phyloP scores from a whole-genome alignment of 257 asterid genomes.

The Anisodus acutangulus region DNA sequence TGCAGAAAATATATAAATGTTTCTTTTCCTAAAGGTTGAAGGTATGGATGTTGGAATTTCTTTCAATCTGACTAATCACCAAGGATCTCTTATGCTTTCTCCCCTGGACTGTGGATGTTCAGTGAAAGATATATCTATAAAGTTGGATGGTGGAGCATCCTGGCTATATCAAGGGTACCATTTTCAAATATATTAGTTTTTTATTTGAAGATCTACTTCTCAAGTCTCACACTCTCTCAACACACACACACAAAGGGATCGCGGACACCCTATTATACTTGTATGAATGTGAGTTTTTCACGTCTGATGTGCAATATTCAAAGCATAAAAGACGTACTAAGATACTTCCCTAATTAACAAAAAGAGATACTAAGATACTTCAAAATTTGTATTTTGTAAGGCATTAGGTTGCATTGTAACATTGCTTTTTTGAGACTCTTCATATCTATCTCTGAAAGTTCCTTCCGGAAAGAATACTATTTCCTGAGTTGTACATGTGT shows the following conservation, averaged over 20 bases:
- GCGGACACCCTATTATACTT: neutral
- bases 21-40: constrained; percentile 63
- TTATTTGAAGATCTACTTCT: constrained; percentile 26
- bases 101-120: constrained; percentile 82
- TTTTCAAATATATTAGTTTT: constrained; percentile 16
- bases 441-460: neutral
- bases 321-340: neutral
- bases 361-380: neutral
- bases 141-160: constrained; percentile 93
- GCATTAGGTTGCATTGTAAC: neutral
- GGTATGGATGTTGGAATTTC: constrained; percentile 82
- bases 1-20: constrained; percentile 31
- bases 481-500: neutral
- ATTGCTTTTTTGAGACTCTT: neutral
- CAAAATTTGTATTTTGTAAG: neutral
- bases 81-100: constrained; percentile 76
- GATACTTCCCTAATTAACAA: neutral
- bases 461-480: neutral
- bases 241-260: neutral
- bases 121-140: constrained; percentile 66
- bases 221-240: neutral
- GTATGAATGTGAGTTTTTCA: neutral
- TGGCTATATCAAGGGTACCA: constrained; percentile 98
- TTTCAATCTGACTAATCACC: constrained; percentile 54
- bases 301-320: neutral